These are phyloP conservation scores for Aureobasidium sp. DNA, from an alignment of 2,329 filamentous ascomycete species.

Conservation along the genomic window DNA sequence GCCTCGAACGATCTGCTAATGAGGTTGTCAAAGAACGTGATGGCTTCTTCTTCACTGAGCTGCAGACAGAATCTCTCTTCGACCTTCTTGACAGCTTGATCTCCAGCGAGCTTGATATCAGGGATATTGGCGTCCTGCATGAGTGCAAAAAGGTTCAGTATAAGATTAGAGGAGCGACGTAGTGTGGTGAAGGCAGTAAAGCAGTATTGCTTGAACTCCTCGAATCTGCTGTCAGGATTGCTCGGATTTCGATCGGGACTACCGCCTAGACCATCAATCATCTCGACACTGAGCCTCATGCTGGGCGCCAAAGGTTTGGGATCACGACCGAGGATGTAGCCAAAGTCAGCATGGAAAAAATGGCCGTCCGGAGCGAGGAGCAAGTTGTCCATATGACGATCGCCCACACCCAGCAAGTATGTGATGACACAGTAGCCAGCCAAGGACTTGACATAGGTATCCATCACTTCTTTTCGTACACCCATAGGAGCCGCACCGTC, in stretches of 20 bases:
- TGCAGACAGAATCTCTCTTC: conserved; percentile 91
- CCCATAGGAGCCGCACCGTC: conserved; percentile 74
- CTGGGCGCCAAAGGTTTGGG: conserved; percentile 95
- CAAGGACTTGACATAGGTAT: conserved; percentile 92
- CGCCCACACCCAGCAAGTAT: conserved; percentile 91
- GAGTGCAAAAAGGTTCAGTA: conserved; percentile 88
- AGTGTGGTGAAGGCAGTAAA: conserved; percentile 91
- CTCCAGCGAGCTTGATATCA: conserved; percentile 68
- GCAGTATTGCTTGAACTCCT: conserved; percentile 89
- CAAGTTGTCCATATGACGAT: conserved; percentile 92
- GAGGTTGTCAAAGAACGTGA: conserved; percentile 76
- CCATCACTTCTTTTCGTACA: conserved; percentile 84
- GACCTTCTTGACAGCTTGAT: conserved; percentile 91
- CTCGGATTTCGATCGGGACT: conserved; percentile 22
- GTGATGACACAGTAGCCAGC: conserved; percentile 98
- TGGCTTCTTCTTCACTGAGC: conserved; percentile 84
- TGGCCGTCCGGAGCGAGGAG: conserved; percentile 82
- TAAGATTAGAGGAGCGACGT: conserved; percentile 81
- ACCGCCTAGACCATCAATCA: conserved; percentile 98
- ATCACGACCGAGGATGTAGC: conserved; percentile 93
- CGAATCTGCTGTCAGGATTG: conserved; percentile 54
- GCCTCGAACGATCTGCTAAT: conserved; percentile 89
- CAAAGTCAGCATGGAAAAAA: conserved; percentile 98
- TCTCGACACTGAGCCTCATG: conserved; percentile 95
- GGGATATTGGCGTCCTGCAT: conserved; percentile 98